Percentiles rank a stretch among this genome's conserved stretches.
Evolutionary conservation across 306 rosid genomes (phyloP).

Genomic region (Quercus aquifolioides): DNA sequence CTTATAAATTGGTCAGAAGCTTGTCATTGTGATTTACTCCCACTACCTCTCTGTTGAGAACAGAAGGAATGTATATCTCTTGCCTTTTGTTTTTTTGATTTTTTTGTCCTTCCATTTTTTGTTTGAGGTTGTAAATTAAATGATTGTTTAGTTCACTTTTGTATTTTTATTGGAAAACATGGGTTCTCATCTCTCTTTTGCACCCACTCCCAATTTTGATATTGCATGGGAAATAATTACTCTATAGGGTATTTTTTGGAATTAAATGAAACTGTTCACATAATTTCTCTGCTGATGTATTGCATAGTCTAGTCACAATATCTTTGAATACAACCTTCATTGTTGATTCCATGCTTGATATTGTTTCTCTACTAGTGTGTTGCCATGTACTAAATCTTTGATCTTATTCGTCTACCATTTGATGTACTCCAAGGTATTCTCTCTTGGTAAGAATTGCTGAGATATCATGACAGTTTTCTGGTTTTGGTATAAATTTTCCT

Average conservation of each 20-base stretch:
- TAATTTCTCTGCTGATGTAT: constrained; percentile 15
- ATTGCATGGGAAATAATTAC: constrained; percentile 13
- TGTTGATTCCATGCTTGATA: not conserved
- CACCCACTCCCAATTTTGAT: not conserved
- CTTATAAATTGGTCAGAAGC: constrained; percentile 1
- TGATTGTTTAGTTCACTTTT: constrained; percentile 1
- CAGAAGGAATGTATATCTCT: not conserved
- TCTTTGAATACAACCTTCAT: not conserved
- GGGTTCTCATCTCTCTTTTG: constrained; percentile 13
- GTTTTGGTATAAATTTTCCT: constrained; percentile 20
- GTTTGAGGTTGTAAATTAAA: constrained; percentile 1
- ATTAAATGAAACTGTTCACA: constrained; percentile 10
- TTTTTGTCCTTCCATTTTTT: not conserved
- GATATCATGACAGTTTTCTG: constrained; percentile 25
- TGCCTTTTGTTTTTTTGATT: not conserved
- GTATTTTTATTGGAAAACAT: not conserved
- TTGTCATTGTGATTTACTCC: constrained; percentile 19
- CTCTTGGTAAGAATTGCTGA: constrained; percentile 28
- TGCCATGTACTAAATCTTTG: constrained; percentile 18
- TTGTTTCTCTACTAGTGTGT: not conserved
- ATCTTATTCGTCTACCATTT: constrained; percentile 13
- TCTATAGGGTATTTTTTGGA: constrained; percentile 13
- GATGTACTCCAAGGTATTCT: constrained; percentile 28
- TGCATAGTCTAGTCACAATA: constrained; percentile 15
- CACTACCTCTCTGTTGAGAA: not conserved